phyloP scores from a whole-genome alignment of 352 stramenopile genomes.

The Phytophthora uliginosa region DNA sequence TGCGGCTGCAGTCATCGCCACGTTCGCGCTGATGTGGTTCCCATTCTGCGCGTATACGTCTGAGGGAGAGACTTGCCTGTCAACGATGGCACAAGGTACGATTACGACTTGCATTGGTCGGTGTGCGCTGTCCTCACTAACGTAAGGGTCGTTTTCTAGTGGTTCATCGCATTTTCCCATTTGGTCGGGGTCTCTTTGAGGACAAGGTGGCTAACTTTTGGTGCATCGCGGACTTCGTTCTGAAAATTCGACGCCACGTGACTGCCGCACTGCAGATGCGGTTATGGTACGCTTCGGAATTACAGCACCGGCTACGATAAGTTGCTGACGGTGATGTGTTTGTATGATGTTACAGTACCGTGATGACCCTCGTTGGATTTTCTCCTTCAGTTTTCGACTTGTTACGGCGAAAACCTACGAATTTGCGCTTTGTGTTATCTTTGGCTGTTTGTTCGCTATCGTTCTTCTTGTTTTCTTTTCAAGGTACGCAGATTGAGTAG shows the following conservation, averaged over 20 bases:
- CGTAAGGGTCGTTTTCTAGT: constrained; percentile 59
- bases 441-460: constrained; percentile 90
- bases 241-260: constrained; percentile 78
- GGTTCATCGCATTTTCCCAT: constrained; percentile 95
- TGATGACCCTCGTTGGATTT: constrained; percentile 88
- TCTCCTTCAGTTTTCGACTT: constrained; percentile 86
- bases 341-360: constrained; percentile 50
- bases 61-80: constrained; percentile 56
- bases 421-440: constrained; percentile 84
- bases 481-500: constrained; percentile 60
- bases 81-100: constrained; percentile 74
- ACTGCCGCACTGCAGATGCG: constrained; percentile 70
- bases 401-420: constrained; percentile 70
- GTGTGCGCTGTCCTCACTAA: background rate
- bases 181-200: constrained; percentile 97
- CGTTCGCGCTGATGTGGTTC: constrained; percentile 93
- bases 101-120: background rate
- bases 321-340: background rate
- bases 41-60: constrained; percentile 87
- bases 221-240: constrained; percentile 91
- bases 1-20: constrained; percentile 87
- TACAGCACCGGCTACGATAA: background rate
- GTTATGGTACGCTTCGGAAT: constrained; percentile 59
- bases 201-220: constrained; percentile 98
- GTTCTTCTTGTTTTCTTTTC: constrained; percentile 98